Conservation (phyloP, 2,329 filamentous ascomycete species). For the Dothistroma pini region DNA sequence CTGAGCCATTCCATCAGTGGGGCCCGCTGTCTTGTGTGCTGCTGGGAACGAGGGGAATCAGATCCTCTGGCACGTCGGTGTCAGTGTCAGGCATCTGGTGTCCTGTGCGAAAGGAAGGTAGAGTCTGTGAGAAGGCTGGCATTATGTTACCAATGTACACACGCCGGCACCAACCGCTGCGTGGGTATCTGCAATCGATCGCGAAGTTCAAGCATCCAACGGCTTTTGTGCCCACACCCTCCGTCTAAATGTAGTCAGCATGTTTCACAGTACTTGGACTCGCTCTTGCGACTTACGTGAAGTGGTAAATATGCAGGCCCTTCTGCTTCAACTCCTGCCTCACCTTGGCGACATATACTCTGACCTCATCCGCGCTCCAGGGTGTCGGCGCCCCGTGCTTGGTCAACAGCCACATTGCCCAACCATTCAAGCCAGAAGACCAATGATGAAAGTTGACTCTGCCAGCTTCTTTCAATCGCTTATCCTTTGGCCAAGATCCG, state of each 20-base stretch:
- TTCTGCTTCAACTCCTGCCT: slow-evolving; percentile 30
- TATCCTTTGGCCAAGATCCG: slow-evolving; percentile 39
- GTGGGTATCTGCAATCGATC: neutral
- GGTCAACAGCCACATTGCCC: slow-evolving; percentile 40
- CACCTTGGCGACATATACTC: slow-evolving; percentile 42
- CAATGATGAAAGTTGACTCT: slow-evolving; percentile 37
- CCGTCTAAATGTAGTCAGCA: slow-evolving; percentile 4
- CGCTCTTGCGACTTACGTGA: slow-evolving; percentile 10
- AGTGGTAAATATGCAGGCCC: slow-evolving; percentile 13
- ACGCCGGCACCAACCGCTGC: neutral
- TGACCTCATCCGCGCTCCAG: slow-evolving; percentile 43
- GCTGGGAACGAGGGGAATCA: no score
- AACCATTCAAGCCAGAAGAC: slow-evolving; percentile 39
- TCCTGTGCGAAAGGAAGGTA: neutral
- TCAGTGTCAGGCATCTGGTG: neutral
- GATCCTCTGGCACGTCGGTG: no score
- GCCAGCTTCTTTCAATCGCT: slow-evolving; percentile 38
- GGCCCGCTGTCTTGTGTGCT: no score
- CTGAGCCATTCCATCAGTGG: neutral
- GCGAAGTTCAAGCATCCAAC: neutral
- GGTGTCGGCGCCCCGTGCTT: slow-evolving; percentile 29
- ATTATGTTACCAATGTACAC: neutral
- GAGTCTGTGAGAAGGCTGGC: neutral
- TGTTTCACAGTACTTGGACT: neutral
- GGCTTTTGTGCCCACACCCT: slow-evolving; percentile 17